Base-by-base conservation (phyloP, 192 early-diverging fungal genomes). In the Neocallimastix lanati region DNA sequence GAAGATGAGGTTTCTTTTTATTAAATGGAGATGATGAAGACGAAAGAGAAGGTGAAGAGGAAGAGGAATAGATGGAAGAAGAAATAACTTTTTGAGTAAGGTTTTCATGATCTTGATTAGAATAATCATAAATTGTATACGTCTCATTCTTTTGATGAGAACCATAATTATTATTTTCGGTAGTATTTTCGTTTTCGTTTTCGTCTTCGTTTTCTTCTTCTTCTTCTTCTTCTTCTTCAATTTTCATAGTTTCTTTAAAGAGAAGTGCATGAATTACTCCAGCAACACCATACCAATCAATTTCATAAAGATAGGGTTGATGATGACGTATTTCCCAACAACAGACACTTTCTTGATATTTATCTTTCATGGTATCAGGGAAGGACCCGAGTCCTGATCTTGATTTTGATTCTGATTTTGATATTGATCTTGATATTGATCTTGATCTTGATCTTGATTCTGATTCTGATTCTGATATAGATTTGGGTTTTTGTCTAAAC, bases 221-320 rank as follows among this genome's bases (percentile, higher is more conserved):
- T 13, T 37, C 13, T 13, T 37, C 36, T 13, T 37, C 1, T 78
- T 80, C 78, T 76, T 81, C 77, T 14, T 78, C 35, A 29, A 88
- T 84, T 76, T 84, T 78, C 81, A 89, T 84, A 58, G 86, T 84
- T 78, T 79, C 78, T 27, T 88, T 87, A 85, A 90, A 90, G 14
- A 90, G 78, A 33, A 90, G 37, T 30, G 85, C 83, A 78, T 88
- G 85, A 13, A 87, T 76, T 30, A 89, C 81, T 0, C 79, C 78
- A 2, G 87, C 88, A 11, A 81, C 82, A 78, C 85, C 88, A 80
- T 88, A 89, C 88, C 88, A 88, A 78, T 90, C 89, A 28, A 82
- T 77, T 77, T 90, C 87, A 79, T 84, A 90, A 38, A 30, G 83
- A 80, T 83, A 86, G 16, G 82, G 40, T 29, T 21, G 29, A 29